These are phyloP conservation scores for Macrolepiota fuliginosa DNA, from an alignment of 768 basidiomycete genomes.

Conservation along the genomic window DNA sequence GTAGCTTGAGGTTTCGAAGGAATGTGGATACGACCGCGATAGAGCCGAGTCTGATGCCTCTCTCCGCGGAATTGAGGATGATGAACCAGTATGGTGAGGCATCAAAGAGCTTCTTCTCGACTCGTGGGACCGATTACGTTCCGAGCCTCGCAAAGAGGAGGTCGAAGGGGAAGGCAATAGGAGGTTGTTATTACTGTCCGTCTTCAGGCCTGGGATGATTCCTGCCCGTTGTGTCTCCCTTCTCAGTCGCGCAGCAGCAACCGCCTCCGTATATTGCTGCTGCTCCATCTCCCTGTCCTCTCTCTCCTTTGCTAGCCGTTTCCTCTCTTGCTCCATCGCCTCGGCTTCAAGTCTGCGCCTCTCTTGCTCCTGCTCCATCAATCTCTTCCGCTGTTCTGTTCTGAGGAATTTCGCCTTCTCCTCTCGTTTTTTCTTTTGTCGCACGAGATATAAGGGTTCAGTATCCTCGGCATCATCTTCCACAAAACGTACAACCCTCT, in stretches of 20 bases:
- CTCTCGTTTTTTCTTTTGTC: constrained; percentile 69
- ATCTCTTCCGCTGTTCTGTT: constrained; percentile 54
- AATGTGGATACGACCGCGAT: constrained; percentile 27
- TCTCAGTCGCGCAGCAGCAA: constrained; percentile 57
- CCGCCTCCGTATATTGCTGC: constrained; percentile 52
- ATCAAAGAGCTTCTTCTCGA: constrained; percentile 37
- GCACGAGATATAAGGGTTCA: constrained; percentile 69
- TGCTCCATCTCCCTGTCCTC: constrained; percentile 56
- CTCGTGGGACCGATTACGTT: constrained; percentile 40
- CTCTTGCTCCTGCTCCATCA: constrained; percentile 47
- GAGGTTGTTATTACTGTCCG: constrained; percentile 25
- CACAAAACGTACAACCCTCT: constrained; percentile 64
- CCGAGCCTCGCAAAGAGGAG: constrained; percentile 35
- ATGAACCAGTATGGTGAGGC: constrained; percentile 31
- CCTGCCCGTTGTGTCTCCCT: constrained; percentile 59
- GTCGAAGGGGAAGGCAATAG: constrained; percentile 33
- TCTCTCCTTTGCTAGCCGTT: constrained; percentile 44
- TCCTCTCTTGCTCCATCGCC: constrained; percentile 48
- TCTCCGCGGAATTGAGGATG: constrained; percentile 37
- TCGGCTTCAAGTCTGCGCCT: constrained; percentile 43
- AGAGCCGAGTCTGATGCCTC: constrained; percentile 44
- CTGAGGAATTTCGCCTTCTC: constrained; percentile 68
- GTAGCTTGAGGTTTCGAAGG: constrained; percentile 5
- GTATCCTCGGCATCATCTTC: constrained; percentile 69
- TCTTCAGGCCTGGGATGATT: constrained; percentile 27